Percentiles rank a stretch among this genome's conserved stretches.
Conservation (phyloP, 2,329 filamentous ascomycete species). For the Blastomyces gilchristii region DNA sequence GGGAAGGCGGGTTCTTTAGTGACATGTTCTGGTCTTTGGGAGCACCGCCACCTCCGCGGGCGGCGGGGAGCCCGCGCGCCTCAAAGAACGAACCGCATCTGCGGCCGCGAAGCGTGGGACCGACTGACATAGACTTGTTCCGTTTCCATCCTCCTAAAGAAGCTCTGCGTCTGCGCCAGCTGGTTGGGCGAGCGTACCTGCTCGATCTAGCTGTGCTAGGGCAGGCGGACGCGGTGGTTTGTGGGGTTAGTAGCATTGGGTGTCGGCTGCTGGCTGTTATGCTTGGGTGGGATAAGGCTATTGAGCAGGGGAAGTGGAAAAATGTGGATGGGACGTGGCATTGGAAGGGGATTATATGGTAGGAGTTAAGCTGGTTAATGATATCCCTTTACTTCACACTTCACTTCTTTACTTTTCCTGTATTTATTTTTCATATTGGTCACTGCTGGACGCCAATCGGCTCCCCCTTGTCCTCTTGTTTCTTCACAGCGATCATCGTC, state of each 20-base stretch:
- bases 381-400: neutral
- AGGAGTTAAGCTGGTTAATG: neutral
- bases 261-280: conserved; percentile 72
- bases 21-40: conserved; percentile 75
- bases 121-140: conserved; percentile 14
- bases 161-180: conserved; percentile 58
- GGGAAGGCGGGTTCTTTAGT: conserved; percentile 80
- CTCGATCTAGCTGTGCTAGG: conserved; percentile 69
- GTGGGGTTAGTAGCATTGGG: conserved; percentile 53
- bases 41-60: conserved; percentile 33
- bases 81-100: conserved; percentile 15
- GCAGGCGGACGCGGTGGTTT: conserved; percentile 60
- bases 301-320: conserved; percentile 54
- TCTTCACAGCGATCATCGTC: neutral
- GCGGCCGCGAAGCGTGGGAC: conserved; percentile 5
- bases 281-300: conserved; percentile 67
- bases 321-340: conserved; percentile 66
- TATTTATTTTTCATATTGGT: neutral
- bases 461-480: neutral
- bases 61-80: conserved; percentile 23
- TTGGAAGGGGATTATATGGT: conserved; percentile 43
- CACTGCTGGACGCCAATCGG: neutral
- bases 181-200: conserved; percentile 70
- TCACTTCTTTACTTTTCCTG: too few relatives aligned
- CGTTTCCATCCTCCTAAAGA: conserved; percentile 22